phyloP scores from a whole-genome alignment of 1,284 basidiomycete species.

The Ceratobasidium sp. region DNA sequence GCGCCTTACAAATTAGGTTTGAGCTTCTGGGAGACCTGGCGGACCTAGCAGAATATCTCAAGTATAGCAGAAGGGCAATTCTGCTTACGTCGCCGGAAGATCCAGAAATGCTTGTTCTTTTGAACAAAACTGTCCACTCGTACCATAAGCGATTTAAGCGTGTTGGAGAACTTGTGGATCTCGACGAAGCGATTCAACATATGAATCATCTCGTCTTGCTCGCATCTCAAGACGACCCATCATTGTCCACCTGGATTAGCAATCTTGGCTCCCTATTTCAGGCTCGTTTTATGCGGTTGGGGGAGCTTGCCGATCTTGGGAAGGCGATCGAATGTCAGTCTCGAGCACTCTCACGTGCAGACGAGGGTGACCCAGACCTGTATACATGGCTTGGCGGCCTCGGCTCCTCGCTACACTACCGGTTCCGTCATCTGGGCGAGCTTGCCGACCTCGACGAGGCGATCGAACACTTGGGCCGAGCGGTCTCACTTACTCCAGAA shows the following conservation, averaged over 20 bases:
- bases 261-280: background rate
- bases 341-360: background rate
- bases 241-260: no score
- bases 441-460: background rate
- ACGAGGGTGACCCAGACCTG: background rate
- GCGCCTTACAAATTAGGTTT: background rate
- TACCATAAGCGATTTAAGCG: no score
- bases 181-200: no score
- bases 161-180: no score
- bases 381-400: background rate
- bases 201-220: no score
- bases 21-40: background rate
- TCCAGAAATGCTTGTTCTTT: no score
- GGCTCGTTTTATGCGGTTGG: background rate
- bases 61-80: no score
- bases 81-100: no score
- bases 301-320: background rate
- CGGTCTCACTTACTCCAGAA: background rate
- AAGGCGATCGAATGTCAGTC: background rate
- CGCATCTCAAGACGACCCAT: no score
- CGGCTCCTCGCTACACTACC: background rate
- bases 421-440: conserved; percentile 12
- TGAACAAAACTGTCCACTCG: no score
- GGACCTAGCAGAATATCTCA: background rate
- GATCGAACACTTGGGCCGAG: background rate